These are phyloP conservation scores for Neofusicoccum parvum DNA, from an alignment of 2,329 filamentous ascomycete species.

Conservation along the genomic window DNA sequence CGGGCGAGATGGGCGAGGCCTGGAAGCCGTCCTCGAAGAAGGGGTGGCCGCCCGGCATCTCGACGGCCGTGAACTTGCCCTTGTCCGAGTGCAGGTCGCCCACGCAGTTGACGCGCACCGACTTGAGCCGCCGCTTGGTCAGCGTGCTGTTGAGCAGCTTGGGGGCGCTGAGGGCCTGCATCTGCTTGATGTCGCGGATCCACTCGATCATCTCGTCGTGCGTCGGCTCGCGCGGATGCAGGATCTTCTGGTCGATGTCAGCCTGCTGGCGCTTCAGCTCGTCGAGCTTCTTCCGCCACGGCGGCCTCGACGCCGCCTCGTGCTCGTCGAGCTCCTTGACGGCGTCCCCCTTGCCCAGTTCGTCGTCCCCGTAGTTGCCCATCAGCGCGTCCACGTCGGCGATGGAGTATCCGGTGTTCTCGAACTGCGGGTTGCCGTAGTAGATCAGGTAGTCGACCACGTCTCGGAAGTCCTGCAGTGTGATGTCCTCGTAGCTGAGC, in stretches of 20 bases:
- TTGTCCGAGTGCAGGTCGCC: slow-evolving; percentile 1
- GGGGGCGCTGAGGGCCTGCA: neutral
- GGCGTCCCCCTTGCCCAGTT: neutral
- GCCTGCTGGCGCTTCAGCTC: neutral
- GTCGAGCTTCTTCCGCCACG: neutral
- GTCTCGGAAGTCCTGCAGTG: slow-evolving; percentile 1
- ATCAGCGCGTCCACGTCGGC: slow-evolving; percentile 1
- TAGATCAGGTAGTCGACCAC: neutral
- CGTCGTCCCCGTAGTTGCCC: neutral
- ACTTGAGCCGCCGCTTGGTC: neutral
- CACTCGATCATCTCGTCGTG: neutral
- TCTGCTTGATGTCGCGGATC: neutral
- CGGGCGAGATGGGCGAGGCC: neutral
- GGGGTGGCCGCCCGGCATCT: slow-evolving; percentile 1
- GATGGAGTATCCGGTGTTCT: neutral
- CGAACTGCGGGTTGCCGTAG: slow-evolving; percentile 2
- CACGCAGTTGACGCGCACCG: slow-evolving; percentile 1
- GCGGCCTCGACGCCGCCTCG: neutral
- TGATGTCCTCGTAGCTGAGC: neutral
- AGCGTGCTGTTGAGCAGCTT: neutral
- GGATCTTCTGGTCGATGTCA: neutral
- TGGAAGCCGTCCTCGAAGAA: slow-evolving; percentile 2
- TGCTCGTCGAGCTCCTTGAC: neutral
- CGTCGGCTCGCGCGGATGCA: neutral
- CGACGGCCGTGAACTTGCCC: neutral